Evolutionary conservation across 306 rosid genomes (phyloP).

Genomic region (Pyrus pyrifolia): DNA sequence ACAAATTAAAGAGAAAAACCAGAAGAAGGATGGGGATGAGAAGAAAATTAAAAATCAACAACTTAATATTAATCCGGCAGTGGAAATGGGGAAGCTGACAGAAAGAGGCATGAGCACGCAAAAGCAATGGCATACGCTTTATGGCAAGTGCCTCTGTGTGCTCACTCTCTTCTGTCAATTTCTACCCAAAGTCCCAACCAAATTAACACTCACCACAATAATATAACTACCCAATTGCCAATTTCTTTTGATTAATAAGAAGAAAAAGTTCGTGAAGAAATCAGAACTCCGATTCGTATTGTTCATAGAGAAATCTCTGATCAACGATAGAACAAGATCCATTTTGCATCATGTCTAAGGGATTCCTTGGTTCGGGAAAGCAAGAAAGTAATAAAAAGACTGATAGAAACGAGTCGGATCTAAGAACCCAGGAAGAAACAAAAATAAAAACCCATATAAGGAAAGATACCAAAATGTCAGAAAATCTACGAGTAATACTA

Average conservation of each 20-base stretch:
- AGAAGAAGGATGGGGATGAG: conserved; percentile 9
- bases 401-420: conserved; percentile 36
- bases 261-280: not conserved
- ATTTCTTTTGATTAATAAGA: not conserved
- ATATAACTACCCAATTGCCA: not conserved
- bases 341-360: too few species aligned
- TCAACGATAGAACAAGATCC: too few species aligned
- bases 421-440: conserved; percentile 16
- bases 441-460: conserved; percentile 8
- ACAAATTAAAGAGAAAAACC: not conserved
- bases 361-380: not conserved
- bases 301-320: too few species aligned
- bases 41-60: not conserved
- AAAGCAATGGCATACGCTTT: conserved; percentile 45
- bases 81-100: conserved; percentile 65
- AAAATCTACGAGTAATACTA: conserved; percentile 13
- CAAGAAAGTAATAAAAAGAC: not conserved
- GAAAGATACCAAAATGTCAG: conserved; percentile 11
- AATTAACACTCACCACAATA: not conserved
- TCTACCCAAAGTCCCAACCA: conserved; percentile 38
- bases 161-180: conserved; percentile 99
- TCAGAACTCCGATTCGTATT: not conserved
- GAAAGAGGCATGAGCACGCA: conserved; percentile 92
- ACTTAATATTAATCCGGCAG: conserved; percentile 13
- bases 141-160: conserved; percentile 75